These are phyloP conservation scores for Kodamaea lidongshanica DNA, from an alignment of 805 yeast genomes.

Conservation along the genomic window DNA sequence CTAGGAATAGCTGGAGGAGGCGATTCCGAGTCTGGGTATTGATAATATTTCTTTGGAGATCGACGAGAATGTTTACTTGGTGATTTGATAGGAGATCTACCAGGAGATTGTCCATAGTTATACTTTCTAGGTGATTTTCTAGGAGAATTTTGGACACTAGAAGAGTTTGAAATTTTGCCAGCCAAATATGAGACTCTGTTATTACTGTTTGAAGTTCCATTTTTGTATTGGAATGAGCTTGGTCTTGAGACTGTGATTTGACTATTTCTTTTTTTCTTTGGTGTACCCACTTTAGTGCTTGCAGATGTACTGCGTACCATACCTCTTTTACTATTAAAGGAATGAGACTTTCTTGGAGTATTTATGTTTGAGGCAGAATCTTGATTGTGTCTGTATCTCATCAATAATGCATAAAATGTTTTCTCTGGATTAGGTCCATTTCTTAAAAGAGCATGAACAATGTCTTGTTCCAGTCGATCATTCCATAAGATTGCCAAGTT, in stretches of 20 bases:
- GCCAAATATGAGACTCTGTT: slow-evolving; percentile 14
- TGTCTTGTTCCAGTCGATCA: slow-evolving; percentile 41
- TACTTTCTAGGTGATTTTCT: slow-evolving; percentile 18
- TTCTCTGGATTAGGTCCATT: slow-evolving; percentile 41
- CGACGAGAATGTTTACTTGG: slow-evolving; percentile 13
- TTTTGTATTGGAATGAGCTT: slow-evolving; percentile 37
- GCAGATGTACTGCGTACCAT: slow-evolving; percentile 16
- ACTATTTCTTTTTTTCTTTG: slow-evolving; percentile 21
- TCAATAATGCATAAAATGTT: slow-evolving; percentile 40
- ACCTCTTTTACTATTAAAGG: slow-evolving; percentile 13
- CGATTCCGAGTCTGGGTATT: slow-evolving; percentile 9
- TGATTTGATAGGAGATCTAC: slow-evolving; percentile 25
- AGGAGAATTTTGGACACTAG: slow-evolving; percentile 29
- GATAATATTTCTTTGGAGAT: slow-evolving; percentile 20
- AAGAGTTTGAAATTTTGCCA: slow-evolving; percentile 21
- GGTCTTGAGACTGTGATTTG: slow-evolving; percentile 37
- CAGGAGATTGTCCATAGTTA: slow-evolving; percentile 18
- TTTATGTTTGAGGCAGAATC: slow-evolving; percentile 8
- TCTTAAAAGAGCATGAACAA: slow-evolving; percentile 29
- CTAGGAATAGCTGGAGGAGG: slow-evolving; percentile 32
- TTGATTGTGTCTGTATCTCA: slow-evolving; percentile 40
- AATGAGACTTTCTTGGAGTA: slow-evolving; percentile 11
- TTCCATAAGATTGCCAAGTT: slow-evolving; percentile 56
- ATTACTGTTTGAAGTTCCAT: slow-evolving; percentile 15
- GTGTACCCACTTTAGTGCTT: slow-evolving; percentile 16